Evolutionary conservation across 768 basidiomycete species (phyloP).

Genomic region (Boletus tylopilopsis): DNA sequence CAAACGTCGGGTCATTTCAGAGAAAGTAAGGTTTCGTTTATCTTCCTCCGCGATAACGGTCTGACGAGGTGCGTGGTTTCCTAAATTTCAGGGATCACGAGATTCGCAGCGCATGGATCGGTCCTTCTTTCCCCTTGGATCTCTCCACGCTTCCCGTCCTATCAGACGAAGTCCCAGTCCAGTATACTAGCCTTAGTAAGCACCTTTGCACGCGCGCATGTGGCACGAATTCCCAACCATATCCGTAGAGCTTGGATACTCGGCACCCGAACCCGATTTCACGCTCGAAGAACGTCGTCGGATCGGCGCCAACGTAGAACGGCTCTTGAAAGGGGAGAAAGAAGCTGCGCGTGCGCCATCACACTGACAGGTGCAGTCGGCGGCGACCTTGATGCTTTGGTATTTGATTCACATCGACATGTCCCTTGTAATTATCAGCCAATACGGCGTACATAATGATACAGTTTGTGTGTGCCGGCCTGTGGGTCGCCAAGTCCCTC

Average conservation of each 20-base stretch:
- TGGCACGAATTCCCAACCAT: not conserved
- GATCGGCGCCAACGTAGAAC: slow-evolving; percentile 60
- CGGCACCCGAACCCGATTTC: slow-evolving; percentile 45
- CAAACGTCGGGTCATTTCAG: slow-evolving; percentile 28
- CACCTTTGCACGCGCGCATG: slow-evolving; percentile 1
- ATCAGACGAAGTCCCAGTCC: slow-evolving; percentile 54
- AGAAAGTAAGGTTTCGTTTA: slow-evolving; percentile 38
- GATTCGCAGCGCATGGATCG: slow-evolving; percentile 68
- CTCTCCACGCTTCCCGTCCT: slow-evolving; percentile 51
- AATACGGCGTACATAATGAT: too few relatives aligned
- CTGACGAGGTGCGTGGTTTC: too few relatives aligned
- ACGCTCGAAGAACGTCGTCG: slow-evolving; percentile 59
- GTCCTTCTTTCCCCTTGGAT: slow-evolving; percentile 65
- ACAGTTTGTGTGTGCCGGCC: too few relatives aligned
- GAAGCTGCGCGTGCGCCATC: slow-evolving; percentile 64
- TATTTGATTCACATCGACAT: too few relatives aligned
- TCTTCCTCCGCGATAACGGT: too few relatives aligned
- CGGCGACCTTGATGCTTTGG: too few relatives aligned
- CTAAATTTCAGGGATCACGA: slow-evolving; percentile 79
- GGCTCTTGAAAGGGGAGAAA: slow-evolving; percentile 54
- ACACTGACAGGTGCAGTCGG: too few relatives aligned
- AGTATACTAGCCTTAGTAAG: slow-evolving; percentile 65
- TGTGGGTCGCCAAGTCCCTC: too few relatives aligned
- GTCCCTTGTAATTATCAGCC: too few relatives aligned
- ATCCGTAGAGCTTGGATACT: slow-evolving; percentile 63